A percentile compares a stretch with the other conserved stretches of the same genome.
Conservation (phyloP, 106 monocot genomes). For the Narthecium ossifragum region DNA sequence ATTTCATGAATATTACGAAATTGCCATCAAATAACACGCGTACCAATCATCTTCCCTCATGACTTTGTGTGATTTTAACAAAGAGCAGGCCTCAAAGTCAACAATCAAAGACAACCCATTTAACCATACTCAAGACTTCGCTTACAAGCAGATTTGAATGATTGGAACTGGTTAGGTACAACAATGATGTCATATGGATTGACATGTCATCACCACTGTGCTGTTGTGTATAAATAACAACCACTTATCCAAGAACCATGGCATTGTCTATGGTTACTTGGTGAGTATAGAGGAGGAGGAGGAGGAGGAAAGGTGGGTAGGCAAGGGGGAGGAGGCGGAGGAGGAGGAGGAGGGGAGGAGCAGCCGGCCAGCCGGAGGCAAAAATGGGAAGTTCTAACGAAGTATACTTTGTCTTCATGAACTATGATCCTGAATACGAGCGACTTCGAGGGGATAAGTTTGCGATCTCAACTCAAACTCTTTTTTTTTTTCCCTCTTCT, state of each 20-base stretch:
- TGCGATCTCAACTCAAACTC: not conserved
- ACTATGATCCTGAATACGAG: conserved; percentile 57
- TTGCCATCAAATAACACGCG: not conserved
- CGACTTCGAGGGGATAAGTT: conserved; percentile 35
- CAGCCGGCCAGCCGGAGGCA: not conserved
- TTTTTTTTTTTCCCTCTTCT: not conserved
- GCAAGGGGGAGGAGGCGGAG: not conserved
- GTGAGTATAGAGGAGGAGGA: not conserved
- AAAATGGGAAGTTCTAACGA: conserved; percentile 8
- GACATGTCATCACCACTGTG: not conserved
- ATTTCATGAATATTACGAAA: no score
- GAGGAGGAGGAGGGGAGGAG: not conserved
- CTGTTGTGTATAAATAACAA: conserved; percentile 3
- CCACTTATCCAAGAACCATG: not conserved
- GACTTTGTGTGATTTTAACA: no score
- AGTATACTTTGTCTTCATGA: conserved; percentile 74
- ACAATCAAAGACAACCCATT: not conserved
- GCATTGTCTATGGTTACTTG: not conserved
- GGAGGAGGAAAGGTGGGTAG: not conserved
- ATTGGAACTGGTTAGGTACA: not conserved
- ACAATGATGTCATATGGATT: no score
- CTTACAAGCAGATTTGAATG: no score
- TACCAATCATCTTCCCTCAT: no score
- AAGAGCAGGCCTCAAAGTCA: no score
- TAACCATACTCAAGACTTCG: no score